Conservation (phyloP, 1,139 yeast genomes). For the Lodderomyces orthopsilosis region DNA sequence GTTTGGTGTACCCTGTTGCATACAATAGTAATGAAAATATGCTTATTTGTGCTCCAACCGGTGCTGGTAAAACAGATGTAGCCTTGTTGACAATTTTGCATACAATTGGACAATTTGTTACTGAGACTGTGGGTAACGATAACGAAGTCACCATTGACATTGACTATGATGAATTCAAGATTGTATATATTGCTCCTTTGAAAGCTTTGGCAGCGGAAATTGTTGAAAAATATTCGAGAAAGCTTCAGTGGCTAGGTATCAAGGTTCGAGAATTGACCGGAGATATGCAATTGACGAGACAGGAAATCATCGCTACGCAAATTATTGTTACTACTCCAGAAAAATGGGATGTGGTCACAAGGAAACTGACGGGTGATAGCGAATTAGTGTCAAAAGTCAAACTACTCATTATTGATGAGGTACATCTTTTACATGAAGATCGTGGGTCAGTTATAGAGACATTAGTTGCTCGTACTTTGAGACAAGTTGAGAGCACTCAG, state of each 20-base stretch:
- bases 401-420: slow-evolving; percentile 89
- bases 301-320: slow-evolving; percentile 83
- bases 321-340: slow-evolving; percentile 96
- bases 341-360: slow-evolving; percentile 98
- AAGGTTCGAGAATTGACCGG: slow-evolving; percentile 90
- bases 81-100: slow-evolving; percentile 83
- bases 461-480: slow-evolving; percentile 86
- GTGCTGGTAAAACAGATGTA: slow-evolving; percentile 99
- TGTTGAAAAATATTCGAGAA: slow-evolving; percentile 80
- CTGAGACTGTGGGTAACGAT: slow-evolving; percentile 45
- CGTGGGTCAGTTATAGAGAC: slow-evolving; percentile 98
- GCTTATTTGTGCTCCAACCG: slow-evolving; percentile 98
- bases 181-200: slow-evolving; percentile 92
- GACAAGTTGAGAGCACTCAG: slow-evolving; percentile 93
- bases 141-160: slow-evolving; percentile 57
- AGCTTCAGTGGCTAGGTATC: slow-evolving; percentile 81
- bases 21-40: slow-evolving; percentile 91
- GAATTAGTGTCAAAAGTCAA: slow-evolving; percentile 85
- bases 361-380: slow-evolving; percentile 82
- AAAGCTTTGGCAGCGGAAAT: slow-evolving; percentile 98
- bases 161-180: slow-evolving; percentile 79
- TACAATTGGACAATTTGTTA: slow-evolving; percentile 67
- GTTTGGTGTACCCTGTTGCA: slow-evolving; percentile 88
- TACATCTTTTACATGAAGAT: slow-evolving; percentile 93
- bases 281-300: slow-evolving; percentile 89